Base-by-base conservation (phyloP, 495 filamentous ascomycete species). In the Penicillium coffeae region DNA sequence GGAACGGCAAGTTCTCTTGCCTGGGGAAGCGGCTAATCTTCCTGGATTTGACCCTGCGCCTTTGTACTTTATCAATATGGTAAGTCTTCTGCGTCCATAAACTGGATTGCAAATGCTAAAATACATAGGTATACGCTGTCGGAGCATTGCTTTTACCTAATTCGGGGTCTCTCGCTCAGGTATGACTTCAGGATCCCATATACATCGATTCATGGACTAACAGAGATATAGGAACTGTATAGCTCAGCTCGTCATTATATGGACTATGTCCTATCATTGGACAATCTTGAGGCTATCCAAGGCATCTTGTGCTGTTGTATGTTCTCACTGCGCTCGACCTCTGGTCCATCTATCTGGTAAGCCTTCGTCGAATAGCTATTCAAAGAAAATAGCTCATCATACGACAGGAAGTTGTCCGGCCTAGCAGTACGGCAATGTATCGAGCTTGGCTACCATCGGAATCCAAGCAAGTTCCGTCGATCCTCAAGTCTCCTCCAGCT, bases 381-480 rank as follows among this genome's bases (percentile, higher is more conserved):
- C 25, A 35, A 1, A 38, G 5, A 40, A 19, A 15, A 4, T 40
- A 8, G 20, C 0, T 53, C 27, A 48, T 19, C 8, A 34, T 21
- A 33, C 7, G 9, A 37, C 37, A 58, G 55, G 55, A 58, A 50
- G 14, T 19, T 58, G 3, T 35, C 50, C 32, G 50, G 55, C 9
- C 12, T 54, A 9, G 55, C 55, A 14, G 33, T 58, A 6, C 50
- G 55, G 1, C 55, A 54, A 38, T 58, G 55, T 32, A 46, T 54
- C 21, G 50, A 58, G 13, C 55, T 58, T 12, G 55, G 55, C 12
- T 54, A 50, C 21, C 55, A 58, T 27, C 45, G 55, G 12, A 58
- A 43, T 8, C 25, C 25, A 5, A 46, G 13, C 12, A 50, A 42
- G 25, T 38, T 18, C 27, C 14, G 16, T 15, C 5, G n/a, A 1